Conservation (phyloP, 768 basidiomycete species). For the Phylloporus arenicola region DNA sequence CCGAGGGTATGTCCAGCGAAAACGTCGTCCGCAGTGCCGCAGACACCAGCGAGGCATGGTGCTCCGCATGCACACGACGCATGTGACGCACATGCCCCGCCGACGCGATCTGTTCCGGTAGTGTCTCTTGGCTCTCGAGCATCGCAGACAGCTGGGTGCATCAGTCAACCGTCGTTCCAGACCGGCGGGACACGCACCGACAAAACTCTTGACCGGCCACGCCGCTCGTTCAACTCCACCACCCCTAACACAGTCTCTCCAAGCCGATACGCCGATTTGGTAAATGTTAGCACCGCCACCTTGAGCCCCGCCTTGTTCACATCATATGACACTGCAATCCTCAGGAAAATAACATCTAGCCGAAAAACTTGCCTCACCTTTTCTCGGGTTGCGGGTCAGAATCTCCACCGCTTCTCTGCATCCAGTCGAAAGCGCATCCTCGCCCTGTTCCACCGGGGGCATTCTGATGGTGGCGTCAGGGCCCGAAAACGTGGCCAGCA, state of each 20-base stretch:
- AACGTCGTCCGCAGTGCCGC: conserved; percentile 78
- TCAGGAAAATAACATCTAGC: neutral
- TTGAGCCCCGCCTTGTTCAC: conserved; percentile 89
- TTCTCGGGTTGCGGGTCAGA: conserved; percentile 82
- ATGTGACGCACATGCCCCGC: conserved; percentile 47
- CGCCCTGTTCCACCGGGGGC: conserved; percentile 32
- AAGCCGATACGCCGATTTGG: conserved; percentile 84
- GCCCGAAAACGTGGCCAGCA: conserved; percentile 44
- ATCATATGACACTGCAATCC: conserved; percentile 78
- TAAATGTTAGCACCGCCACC: conserved; percentile 87
- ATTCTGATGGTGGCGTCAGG: conserved; percentile 24
- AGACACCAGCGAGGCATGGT: conserved; percentile 69
- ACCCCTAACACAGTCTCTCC: conserved; percentile 91
- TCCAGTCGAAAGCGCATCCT: conserved; percentile 42
- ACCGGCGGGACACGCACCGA: conserved; percentile 47
- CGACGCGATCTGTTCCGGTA: conserved; percentile 57
- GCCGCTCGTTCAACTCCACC: conserved; percentile 75
- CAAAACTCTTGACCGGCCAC: conserved; percentile 69
- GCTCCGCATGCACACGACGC: conserved; percentile 78
- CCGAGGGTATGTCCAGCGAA: conserved; percentile 86
- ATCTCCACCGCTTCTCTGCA: conserved; percentile 89
- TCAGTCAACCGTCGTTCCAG: neutral
- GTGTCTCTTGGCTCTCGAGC: conserved; percentile 83
- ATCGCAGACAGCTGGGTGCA: conserved; percentile 72
- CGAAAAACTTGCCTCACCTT: conserved; percentile 46